Evolutionary conservation across 257 asterid genomes (phyloP).

Genomic region (Striga asiatica): DNA sequence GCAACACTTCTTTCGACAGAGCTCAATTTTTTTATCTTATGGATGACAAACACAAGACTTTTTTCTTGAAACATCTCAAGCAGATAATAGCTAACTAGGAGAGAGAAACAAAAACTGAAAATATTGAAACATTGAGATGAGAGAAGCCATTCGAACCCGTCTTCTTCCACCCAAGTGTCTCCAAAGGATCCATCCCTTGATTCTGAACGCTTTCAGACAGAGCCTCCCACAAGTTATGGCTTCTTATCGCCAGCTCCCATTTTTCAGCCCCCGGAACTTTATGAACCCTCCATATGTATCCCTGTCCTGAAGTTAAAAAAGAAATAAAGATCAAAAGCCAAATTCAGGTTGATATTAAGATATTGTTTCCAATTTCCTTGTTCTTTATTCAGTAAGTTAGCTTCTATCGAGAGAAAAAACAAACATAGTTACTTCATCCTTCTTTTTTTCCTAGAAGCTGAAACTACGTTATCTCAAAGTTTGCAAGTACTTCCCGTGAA

Average conservation of each 20-base stretch:
- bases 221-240: slow-evolving; percentile 70
- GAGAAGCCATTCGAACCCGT: slow-evolving; percentile 37
- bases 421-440: too few relatives aligned
- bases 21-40: too few relatives aligned
- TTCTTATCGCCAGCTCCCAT: slow-evolving; percentile 78
- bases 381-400: too few relatives aligned
- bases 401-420: too few relatives aligned
- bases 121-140: background rate
- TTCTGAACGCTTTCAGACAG: slow-evolving; percentile 47
- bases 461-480: too few relatives aligned
- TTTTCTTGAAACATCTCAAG: too few relatives aligned
- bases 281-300: slow-evolving; percentile 90
- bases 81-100: too few relatives aligned
- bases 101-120: too few relatives aligned
- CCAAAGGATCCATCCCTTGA: slow-evolving; percentile 66
- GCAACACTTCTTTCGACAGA: too few relatives aligned
- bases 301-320: slow-evolving; percentile 59
- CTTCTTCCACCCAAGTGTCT: slow-evolving; percentile 77
- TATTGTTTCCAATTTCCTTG: slow-evolving; percentile 7
- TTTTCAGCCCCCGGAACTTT: slow-evolving; percentile 59
- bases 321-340: slow-evolving; percentile 21
- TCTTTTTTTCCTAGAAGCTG: too few relatives aligned
- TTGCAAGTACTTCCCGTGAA: too few relatives aligned
- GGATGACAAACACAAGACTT: too few relatives aligned
- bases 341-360: slow-evolving; percentile 7